Percentiles rank a stretch among this genome's conserved stretches.
These are phyloP conservation scores for Didymellaceae sp. DNA, from an alignment of 2,329 filamentous ascomycete species.

Conservation along the genomic window DNA sequence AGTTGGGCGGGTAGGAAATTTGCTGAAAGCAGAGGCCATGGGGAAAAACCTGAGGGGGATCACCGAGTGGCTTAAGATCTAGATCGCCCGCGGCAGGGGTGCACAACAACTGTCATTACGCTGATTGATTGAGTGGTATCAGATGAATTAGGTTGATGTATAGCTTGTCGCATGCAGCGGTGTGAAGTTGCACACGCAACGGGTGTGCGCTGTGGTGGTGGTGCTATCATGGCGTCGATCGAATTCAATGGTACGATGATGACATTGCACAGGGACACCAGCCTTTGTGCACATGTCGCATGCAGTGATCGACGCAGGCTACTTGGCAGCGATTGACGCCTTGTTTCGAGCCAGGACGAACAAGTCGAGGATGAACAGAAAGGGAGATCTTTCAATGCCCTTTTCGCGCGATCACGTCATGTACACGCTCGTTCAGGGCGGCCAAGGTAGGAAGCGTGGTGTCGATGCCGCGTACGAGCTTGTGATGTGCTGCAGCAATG, in stretches of 20 bases:
- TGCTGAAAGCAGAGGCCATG: conserved; percentile 15
- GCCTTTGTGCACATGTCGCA: conserved; percentile 10
- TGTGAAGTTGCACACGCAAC: conserved; percentile 10
- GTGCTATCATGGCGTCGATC: not conserved
- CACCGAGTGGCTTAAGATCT: conserved; percentile 23
- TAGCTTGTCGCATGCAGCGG: conserved; percentile 4
- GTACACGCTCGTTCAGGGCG: conserved; percentile 16
- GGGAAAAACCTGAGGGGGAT: conserved; percentile 12
- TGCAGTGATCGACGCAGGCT: conserved; percentile 7
- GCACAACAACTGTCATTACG: conserved; percentile 8
- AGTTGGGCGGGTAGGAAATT: conserved; percentile 15
- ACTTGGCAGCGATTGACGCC: conserved; percentile 18
- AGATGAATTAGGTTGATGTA: not conserved
- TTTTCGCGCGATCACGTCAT: conserved; percentile 21
- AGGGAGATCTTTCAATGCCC: conserved; percentile 6
- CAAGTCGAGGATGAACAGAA: not conserved
- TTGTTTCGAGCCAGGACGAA: conserved; percentile 14
- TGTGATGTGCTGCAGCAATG: conserved; percentile 2
- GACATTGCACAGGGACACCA: conserved; percentile 8
- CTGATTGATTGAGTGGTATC: conserved; percentile 11
- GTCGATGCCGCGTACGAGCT: conserved; percentile 17
- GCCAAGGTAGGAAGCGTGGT: conserved; percentile 18
- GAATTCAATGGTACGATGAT: conserved; percentile 13
- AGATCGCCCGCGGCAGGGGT: conserved; percentile 18
- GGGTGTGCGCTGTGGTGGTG: conserved; percentile 9